phyloP scores from a whole-genome alignment of 371 early-diverging fungal genomes.

The Encephalitozoon hellem region DNA sequence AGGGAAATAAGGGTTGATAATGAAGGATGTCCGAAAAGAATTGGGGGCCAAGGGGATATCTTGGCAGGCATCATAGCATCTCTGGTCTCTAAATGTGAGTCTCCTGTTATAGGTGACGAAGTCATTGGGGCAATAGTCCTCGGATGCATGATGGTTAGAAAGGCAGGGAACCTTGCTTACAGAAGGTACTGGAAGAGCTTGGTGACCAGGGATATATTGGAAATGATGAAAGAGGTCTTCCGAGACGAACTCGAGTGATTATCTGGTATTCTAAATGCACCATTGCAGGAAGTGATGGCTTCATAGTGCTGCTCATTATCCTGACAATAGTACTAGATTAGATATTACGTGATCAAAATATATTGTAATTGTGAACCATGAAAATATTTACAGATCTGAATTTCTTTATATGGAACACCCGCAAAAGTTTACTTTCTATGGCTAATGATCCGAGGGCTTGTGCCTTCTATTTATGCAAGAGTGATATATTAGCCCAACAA shows the following conservation, averaged over 20 bases:
- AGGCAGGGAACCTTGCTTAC: constrained; percentile 23
- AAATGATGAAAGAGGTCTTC: neutral
- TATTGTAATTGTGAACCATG: neutral
- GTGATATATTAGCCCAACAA: neutral
- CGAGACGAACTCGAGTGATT: neutral
- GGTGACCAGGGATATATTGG: constrained; percentile 44
- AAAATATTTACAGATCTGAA: neutral
- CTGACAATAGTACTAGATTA: neutral
- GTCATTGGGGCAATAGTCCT: neutral
- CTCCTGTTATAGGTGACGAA: neutral
- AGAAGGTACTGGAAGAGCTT: constrained; percentile 9
- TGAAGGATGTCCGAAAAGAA: constrained; percentile 72
- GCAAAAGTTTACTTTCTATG: neutral
- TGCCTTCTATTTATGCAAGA: neutral
- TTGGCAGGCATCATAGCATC: constrained; percentile 71
- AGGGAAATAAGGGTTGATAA: constrained; percentile 24
- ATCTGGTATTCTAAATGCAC: neutral
- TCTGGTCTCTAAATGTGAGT: constrained; percentile 7
- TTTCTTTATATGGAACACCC: neutral
- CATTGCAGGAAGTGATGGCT: neutral
- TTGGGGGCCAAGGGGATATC: constrained; percentile 95
- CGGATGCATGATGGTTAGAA: constrained; percentile 30
- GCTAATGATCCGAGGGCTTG: neutral
- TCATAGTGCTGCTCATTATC: neutral
- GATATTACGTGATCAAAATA: neutral